phyloP scores from a whole-genome alignment of 306 rosid species.

The Alnus glutinosa region DNA sequence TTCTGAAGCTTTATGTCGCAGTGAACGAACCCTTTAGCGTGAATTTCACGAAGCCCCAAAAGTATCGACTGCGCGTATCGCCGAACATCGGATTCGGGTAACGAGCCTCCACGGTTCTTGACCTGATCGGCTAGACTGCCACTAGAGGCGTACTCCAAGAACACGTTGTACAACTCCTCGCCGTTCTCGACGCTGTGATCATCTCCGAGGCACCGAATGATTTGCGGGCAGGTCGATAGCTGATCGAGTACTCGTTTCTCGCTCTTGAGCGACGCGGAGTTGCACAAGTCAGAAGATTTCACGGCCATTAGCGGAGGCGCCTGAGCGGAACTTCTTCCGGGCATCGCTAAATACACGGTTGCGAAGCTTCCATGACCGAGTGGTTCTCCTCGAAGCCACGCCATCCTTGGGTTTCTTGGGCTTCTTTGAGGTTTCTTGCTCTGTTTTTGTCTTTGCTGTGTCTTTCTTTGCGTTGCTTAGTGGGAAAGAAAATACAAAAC shows the following conservation, averaged over 20 bases:
- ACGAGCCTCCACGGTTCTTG: constrained; percentile 42
- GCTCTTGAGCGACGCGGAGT: constrained; percentile 42
- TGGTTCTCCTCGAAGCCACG: constrained; percentile 73
- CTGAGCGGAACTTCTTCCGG: background rate
- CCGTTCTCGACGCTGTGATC: constrained; percentile 49
- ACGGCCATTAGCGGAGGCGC: constrained; percentile 49
- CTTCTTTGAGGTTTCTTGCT: background rate
- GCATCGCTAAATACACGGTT: constrained; percentile 49
- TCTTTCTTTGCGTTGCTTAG: constrained; percentile 3
- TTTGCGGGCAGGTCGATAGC: constrained; percentile 45
- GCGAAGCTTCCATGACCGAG: constrained; percentile 82
- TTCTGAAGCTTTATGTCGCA: constrained; percentile 80
- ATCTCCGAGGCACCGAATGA: constrained; percentile 53
- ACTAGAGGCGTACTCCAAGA: constrained; percentile 67
- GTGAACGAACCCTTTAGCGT: constrained; percentile 70
- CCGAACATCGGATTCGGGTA: constrained; percentile 48
- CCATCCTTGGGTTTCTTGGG: constrained; percentile 37
- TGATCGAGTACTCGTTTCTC: constrained; percentile 54
- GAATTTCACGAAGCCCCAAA: constrained; percentile 54
- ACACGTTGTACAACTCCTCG: constrained; percentile 40
- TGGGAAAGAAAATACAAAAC: constrained; percentile 3
- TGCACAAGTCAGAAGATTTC: constrained; percentile 40
- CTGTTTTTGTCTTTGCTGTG: background rate
- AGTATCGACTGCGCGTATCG: constrained; percentile 48
- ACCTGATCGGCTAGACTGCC: constrained; percentile 59